Evolutionary conservation across 176 grass and related monocot species (phyloP), one percentile per base, ranked within the genome.

Genomic region (Thinopyrum elongatum): DNA sequence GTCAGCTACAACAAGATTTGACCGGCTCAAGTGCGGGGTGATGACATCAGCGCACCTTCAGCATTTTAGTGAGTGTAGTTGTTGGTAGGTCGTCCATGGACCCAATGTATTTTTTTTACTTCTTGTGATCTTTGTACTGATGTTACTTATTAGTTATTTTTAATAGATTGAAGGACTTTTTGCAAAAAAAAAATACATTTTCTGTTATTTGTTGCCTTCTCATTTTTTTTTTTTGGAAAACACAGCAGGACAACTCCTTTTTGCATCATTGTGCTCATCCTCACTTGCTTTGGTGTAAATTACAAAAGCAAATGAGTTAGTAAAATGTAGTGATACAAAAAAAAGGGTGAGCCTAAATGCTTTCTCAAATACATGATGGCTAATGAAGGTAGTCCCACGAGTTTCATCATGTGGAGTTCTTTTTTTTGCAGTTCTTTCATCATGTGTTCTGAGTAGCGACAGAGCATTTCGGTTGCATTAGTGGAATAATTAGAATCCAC

Each of bases 401-500:
- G 21, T 58, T 8, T 58, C 55, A 58, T 71, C 16, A 51, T 53
- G 7, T 82, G 31, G 39, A 49, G 29, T 74, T 49, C 5, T 7
- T 53, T 15, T 3, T 47, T 47, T 47, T 46, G 39, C 13, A 15
- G 0, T 47, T 47, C 4, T 47, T 47, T 47, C 44, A 47, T 53
- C 49, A 53, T 53, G 16, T 53, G 49, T 53, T 53, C 70, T 84
- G 38, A 74, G 41, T 57, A 65, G 49, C 41, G 64, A 73, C 19
- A 74, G 55, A 17, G 7, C 14, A n/a, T 58, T 58, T 30, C 39
- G 49, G 22, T 84, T 70, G 25, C 79, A 64, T 89, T 71, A 64
- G 22, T 38, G 74, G 28, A 60, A 30, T 0, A 12, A 53, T 83
- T 89, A 74, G 39, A 5, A 58, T 0, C 55, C 7, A 58, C 0